Conservation (phyloP, 192 early-diverging fungal genomes). For the Spinellus fusiger region DNA sequence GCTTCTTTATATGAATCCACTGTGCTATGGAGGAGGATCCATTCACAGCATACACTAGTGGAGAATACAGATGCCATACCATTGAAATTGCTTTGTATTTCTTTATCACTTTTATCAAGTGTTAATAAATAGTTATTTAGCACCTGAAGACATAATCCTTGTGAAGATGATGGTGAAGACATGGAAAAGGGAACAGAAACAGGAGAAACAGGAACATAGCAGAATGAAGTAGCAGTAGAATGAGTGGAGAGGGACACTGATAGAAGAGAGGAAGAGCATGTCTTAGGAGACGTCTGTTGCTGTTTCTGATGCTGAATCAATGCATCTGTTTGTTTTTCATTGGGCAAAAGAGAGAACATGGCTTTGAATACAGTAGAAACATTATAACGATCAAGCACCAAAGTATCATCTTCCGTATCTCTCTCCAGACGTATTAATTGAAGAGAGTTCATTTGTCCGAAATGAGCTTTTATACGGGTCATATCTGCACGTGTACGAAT, state of each 20-base stretch:
- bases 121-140: slow-evolving; percentile 1
- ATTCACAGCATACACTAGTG: slow-evolving; percentile 33
- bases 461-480: slow-evolving; percentile 5
- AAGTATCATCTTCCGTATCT: slow-evolving; percentile 40
- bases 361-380: slow-evolving; percentile 37
- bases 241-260: not conserved
- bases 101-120: not conserved
- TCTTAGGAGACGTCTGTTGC: no score
- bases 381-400: slow-evolving; percentile 26
- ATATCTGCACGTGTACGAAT: slow-evolving; percentile 19
- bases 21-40: slow-evolving; percentile 45
- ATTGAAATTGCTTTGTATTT: not conserved
- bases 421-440: slow-evolving; percentile 35
- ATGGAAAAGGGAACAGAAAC: slow-evolving; percentile 8
- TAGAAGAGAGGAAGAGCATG: not conserved
- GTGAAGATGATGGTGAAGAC: not conserved
- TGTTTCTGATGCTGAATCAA: no score
- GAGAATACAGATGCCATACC: slow-evolving; percentile 7
- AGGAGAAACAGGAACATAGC: not conserved
- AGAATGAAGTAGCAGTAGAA: slow-evolving; percentile 7
- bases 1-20: slow-evolving; percentile 46
- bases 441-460: slow-evolving; percentile 18
- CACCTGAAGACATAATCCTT: slow-evolving; percentile 5
- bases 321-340: slow-evolving; percentile 4
- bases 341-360: slow-evolving; percentile 37